These are phyloP conservation scores for Alnus rubra DNA, from an alignment of 306 rosid species.

Conservation along the genomic window DNA sequence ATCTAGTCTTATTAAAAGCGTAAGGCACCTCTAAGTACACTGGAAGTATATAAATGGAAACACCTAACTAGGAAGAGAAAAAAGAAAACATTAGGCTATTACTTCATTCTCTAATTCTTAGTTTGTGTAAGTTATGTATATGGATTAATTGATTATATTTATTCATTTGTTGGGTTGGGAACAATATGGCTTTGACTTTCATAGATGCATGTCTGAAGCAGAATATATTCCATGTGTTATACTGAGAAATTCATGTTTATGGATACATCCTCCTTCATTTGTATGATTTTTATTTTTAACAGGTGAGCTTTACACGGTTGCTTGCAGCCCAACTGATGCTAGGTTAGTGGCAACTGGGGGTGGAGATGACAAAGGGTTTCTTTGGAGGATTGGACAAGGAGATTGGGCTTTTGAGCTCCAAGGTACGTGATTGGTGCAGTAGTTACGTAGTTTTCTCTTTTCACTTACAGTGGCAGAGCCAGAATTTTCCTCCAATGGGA, in stretches of 20 bases:
- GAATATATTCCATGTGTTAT: background rate
- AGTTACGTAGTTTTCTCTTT: constrained; percentile 16
- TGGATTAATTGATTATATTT: background rate
- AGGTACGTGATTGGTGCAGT: constrained; percentile 41
- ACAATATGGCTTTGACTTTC: background rate
- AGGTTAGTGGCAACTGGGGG: constrained; percentile 87
- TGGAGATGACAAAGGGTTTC: constrained; percentile 83
- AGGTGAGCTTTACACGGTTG: constrained; percentile 80
- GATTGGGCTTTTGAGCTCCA: constrained; percentile 81
- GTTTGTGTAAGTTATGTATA: background rate
- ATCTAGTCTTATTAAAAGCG: too few relatives aligned
- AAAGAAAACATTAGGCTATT: background rate
- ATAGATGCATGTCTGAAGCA: background rate
- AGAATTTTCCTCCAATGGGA: background rate
- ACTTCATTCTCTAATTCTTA: background rate
- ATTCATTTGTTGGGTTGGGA: background rate
- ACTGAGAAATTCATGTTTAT: constrained; percentile 15
- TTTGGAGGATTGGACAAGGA: constrained; percentile 82
- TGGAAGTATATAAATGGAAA: too few relatives aligned
- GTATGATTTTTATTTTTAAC: constrained; percentile 5
- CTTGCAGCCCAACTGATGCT: constrained; percentile 76
- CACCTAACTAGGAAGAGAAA: too few relatives aligned
- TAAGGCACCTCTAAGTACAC: too few relatives aligned
- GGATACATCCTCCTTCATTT: constrained; percentile 20
- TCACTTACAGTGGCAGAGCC: background rate